Evolutionary conservation across 495 filamentous ascomycete genomes (phyloP).

Genomic region (Jackrogersella multiformis): DNA sequence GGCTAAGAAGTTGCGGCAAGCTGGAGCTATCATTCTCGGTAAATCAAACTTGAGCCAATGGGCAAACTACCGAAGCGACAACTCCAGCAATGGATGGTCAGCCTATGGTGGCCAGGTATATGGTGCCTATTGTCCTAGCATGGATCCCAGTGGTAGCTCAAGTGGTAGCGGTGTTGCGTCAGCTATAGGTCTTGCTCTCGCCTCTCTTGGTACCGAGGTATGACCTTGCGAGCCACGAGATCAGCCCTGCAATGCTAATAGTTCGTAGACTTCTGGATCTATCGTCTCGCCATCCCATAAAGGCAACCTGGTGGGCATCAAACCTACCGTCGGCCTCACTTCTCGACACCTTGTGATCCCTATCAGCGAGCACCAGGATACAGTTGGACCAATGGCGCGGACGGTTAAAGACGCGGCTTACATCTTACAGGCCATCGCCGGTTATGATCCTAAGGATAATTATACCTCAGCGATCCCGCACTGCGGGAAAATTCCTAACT

Average conservation of each 20-base stretch:
- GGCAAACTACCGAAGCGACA: slow-evolving; percentile 50
- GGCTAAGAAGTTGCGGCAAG: slow-evolving; percentile 54
- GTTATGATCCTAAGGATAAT: slow-evolving; percentile 53
- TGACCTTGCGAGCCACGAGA: slow-evolving; percentile 40
- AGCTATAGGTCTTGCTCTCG: slow-evolving; percentile 49
- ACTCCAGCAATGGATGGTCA: slow-evolving; percentile 57
- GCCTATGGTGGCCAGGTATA: slow-evolving; percentile 54
- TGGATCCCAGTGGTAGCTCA: slow-evolving; percentile 52
- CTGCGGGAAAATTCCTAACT: slow-evolving; percentile 52
- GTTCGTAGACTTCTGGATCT: not conserved
- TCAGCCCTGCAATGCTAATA: not conserved
- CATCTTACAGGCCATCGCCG: slow-evolving; percentile 48
- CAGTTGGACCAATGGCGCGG: slow-evolving; percentile 50
- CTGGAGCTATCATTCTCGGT: slow-evolving; percentile 59
- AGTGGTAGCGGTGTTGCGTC: slow-evolving; percentile 47
- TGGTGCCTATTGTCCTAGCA: slow-evolving; percentile 53
- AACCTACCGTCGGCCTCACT: slow-evolving; percentile 43
- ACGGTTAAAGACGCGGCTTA: slow-evolving; percentile 54
- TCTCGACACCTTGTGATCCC: slow-evolving; percentile 51
- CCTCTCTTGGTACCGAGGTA: slow-evolving; percentile 47
- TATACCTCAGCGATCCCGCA: slow-evolving; percentile 55
- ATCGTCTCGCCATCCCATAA: not conserved
- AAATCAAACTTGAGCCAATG: slow-evolving; percentile 53
- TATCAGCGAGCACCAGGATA: slow-evolving; percentile 48
- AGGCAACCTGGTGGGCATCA: not conserved